Evolutionary conservation across 306 rosid genomes (phyloP).

Genomic region (Castanopsis chinensis): DNA sequence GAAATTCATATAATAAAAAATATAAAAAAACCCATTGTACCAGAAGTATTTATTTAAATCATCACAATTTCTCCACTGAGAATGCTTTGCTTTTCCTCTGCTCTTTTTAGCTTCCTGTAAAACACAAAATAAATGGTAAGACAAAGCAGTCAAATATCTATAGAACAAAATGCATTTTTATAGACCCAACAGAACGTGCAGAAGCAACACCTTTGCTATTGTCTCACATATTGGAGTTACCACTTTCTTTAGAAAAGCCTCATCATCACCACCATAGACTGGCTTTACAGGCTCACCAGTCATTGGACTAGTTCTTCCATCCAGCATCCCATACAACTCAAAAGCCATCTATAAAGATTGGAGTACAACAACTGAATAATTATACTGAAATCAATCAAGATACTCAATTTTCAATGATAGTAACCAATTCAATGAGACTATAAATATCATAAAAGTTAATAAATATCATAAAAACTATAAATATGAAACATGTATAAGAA

Average conservation of each 20-base stretch:
- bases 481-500: neutral
- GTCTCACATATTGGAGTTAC: slow-evolving; percentile 85
- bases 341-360: slow-evolving; percentile 74
- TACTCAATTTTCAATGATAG: neutral
- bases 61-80: slow-evolving; percentile 97
- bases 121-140: slow-evolving; percentile 14
- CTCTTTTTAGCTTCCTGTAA: slow-evolving; percentile 69
- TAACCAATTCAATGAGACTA: neutral
- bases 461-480: neutral
- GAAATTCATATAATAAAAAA: neutral
- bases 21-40: slow-evolving; percentile 36
- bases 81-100: slow-evolving; percentile 80
- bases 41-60: slow-evolving; percentile 93
- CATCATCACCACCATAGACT: slow-evolving; percentile 83
- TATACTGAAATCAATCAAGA: neutral
- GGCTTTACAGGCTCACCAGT: slow-evolving; percentile 94
- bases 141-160: slow-evolving; percentile 8
- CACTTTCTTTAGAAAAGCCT: slow-evolving; percentile 75
- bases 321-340: slow-evolving; percentile 93
- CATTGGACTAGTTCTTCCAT: slow-evolving; percentile 76
- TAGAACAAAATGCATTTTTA: slow-evolving; percentile 11
- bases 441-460: neutral
- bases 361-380: slow-evolving; percentile 10
- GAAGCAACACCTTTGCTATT: slow-evolving; percentile 57
- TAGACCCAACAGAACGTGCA: slow-evolving; percentile 3